These are phyloP conservation scores for Vaccinium vitisidaea DNA, from an alignment of 148 eudicot species.

Conservation along the genomic window DNA sequence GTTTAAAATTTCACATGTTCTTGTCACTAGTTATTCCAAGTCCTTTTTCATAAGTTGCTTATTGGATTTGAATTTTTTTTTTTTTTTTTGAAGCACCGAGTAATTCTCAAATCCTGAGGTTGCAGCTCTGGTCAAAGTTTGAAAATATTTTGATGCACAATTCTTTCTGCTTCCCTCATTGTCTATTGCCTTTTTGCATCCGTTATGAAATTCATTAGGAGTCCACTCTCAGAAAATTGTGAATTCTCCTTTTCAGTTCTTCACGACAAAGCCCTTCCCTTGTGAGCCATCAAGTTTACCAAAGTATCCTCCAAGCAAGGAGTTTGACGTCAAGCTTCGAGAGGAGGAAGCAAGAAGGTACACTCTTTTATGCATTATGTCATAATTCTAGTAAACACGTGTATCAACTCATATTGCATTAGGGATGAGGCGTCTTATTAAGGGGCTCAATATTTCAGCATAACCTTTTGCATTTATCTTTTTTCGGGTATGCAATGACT, in stretches of 20 bases:
- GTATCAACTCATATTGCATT: not conserved
- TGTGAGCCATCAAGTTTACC: conserved; percentile 82
- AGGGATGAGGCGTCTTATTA: not conserved
- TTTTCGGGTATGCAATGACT: not conserved
- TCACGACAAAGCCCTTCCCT: conserved; percentile 67
- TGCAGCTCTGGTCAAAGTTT: not conserved
- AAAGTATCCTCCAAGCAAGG: conserved; percentile 79
- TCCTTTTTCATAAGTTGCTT: not conserved
- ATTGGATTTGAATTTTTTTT: not conserved
- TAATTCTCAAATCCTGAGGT: conserved; percentile 9
- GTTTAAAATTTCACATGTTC: not conserved
- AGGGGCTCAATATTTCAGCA: not conserved
- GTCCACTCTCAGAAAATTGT: not conserved
- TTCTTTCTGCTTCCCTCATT: not conserved
- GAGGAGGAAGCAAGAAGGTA: conserved; percentile 84
- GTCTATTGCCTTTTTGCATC: not conserved
- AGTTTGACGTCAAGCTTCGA: conserved; percentile 64
- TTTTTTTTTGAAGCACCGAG: not conserved
- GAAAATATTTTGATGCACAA: conserved; percentile 1
- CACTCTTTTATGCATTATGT: not conserved
- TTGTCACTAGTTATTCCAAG: not conserved
- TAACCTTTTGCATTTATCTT: not conserved
- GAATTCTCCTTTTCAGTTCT: conserved; percentile 52
- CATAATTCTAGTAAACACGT: not conserved
- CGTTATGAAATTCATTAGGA: not conserved